Conservation (phyloP, 208 protist species). For the Leishmania aethiopica region DNA sequence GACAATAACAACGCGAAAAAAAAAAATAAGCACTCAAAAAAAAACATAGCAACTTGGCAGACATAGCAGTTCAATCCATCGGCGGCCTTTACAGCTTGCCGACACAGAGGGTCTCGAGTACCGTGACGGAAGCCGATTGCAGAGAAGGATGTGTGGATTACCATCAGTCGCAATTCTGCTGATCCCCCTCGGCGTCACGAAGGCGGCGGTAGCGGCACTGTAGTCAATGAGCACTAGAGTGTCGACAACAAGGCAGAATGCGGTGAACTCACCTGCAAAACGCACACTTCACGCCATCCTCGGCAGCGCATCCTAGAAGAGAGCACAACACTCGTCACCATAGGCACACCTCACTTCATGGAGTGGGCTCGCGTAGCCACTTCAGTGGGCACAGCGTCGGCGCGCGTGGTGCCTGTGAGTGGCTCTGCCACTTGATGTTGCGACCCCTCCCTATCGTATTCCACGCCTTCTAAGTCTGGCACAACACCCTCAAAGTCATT, state of each 20-base stretch:
- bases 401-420: conserved; percentile 3
- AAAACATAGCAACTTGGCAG: too few species aligned
- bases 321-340: too few species aligned
- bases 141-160: neutral
- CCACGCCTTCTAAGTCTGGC: conserved; percentile 20
- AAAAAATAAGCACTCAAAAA: neutral
- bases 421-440: neutral
- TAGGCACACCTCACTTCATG: neutral
- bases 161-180: neutral
- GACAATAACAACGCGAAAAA: neutral
- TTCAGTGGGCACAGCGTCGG: conserved; percentile 3
- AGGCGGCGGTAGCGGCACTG: neutral
- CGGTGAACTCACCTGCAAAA: neutral
- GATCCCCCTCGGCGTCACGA: neutral
- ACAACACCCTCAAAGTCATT: conserved; percentile 29
- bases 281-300: neutral
- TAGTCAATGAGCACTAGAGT: neutral
- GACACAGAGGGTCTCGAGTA: neutral
- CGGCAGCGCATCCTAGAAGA: neutral
- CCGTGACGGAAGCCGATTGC: neutral
- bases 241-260: neutral
- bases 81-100: neutral
- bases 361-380: neutral
- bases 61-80: neutral
- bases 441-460: conserved; percentile 13